These are phyloP conservation scores for Penicillium sp. DNA, from an alignment of 2,329 filamentous ascomycete species.

Conservation along the genomic window DNA sequence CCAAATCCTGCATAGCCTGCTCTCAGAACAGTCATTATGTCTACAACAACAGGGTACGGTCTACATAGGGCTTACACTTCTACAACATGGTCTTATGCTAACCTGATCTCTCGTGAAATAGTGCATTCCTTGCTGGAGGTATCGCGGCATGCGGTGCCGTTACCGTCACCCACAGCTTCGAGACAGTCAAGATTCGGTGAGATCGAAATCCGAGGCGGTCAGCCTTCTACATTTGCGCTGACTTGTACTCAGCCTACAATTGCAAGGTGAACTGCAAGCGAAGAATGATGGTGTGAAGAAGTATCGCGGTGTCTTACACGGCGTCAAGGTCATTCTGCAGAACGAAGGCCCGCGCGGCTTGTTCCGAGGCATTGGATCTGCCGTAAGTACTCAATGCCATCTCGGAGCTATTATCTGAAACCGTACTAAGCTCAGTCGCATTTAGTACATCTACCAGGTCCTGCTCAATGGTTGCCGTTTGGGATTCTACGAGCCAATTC, in stretches of 20 bases:
- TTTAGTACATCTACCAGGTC: constrained; percentile 87
- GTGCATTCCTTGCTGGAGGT: constrained; percentile 92
- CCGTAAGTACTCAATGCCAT: constrained; percentile 47
- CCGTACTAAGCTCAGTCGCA: neutral
- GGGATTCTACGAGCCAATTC: constrained; percentile 96
- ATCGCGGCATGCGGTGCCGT: constrained; percentile 97
- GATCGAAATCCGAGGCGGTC: constrained; percentile 16
- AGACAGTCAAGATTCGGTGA: constrained; percentile 97
- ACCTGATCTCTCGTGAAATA: constrained; percentile 25
- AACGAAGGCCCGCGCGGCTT: constrained; percentile 86
- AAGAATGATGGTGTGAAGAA: constrained; percentile 81
- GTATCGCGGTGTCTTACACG: constrained; percentile 89
- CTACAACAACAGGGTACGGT: constrained; percentile 53
- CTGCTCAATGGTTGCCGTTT: constrained; percentile 94
- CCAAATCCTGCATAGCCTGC: neutral
- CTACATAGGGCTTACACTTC: neutral
- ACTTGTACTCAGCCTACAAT: constrained; percentile 67
- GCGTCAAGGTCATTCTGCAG: constrained; percentile 80
- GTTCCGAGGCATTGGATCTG: constrained; percentile 84
- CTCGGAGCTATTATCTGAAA: neutral
- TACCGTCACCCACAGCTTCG: constrained; percentile 95
- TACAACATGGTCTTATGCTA: constrained; percentile 7
- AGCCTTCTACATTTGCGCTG: constrained; percentile 3
- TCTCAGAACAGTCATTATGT: constrained; percentile 40
- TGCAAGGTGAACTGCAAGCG: constrained; percentile 90